Evolutionary conservation across 805 yeast species (phyloP).

Genomic region (Spathaspora boniae): DNA sequence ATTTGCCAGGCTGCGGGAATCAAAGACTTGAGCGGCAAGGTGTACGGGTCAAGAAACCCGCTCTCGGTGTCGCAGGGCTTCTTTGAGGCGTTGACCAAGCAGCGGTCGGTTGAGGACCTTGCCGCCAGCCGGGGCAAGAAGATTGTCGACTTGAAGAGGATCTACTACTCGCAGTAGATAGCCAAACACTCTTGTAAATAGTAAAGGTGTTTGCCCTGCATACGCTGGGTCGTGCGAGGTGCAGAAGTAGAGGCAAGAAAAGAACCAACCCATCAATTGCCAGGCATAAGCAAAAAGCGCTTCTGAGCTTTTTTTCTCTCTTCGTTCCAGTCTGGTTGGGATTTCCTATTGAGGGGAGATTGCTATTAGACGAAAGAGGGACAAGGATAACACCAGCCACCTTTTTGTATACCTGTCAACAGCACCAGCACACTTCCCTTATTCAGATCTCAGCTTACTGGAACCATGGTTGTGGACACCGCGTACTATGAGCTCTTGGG

Average conservation of each 20-base stretch:
- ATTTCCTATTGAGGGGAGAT: neutral
- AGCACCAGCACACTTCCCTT: neutral
- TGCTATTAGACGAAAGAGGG: neutral
- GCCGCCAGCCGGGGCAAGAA: slow-evolving; percentile 93
- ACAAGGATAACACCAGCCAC: too few relatives aligned
- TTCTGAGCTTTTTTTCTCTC: too few relatives aligned
- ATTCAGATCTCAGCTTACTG: neutral
- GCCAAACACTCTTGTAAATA: slow-evolving; percentile 1
- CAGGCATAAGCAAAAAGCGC: too few relatives aligned
- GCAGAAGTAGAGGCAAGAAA: neutral
- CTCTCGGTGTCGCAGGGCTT: slow-evolving; percentile 93
- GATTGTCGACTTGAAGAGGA: slow-evolving; percentile 86
- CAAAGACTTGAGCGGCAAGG: slow-evolving; percentile 87
- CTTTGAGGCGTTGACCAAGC: slow-evolving; percentile 78
- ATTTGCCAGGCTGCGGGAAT: slow-evolving; percentile 92
- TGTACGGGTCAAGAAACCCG: slow-evolving; percentile 87
- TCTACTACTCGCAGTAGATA: slow-evolving; percentile 60
- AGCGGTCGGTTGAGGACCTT: slow-evolving; percentile 78
- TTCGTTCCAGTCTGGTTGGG: neutral
- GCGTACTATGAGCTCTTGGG: slow-evolving; percentile 39
- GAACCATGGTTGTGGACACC: slow-evolving; percentile 42
- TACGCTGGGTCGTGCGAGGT: neutral
- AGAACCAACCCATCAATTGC: too few relatives aligned
- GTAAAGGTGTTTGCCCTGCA: neutral
- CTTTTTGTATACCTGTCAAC: slow-evolving; percentile 5